Conservation (phyloP, 306 rosid genomes). For the Carpinus fangiana region DNA sequence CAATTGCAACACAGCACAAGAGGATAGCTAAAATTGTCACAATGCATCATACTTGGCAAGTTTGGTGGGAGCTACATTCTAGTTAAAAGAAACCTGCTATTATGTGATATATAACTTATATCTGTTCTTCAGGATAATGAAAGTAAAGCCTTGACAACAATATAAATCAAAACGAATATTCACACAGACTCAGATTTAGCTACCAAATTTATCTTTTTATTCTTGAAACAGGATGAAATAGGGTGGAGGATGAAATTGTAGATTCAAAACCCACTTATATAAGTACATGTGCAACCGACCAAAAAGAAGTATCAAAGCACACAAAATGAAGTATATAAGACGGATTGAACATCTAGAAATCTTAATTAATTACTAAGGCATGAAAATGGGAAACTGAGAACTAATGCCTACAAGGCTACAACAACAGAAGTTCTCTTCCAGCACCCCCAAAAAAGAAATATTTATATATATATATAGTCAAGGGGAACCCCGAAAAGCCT, state of each 20-base stretch:
- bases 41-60: neutral
- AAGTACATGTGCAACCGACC: neutral
- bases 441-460: too few species aligned
- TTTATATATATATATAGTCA: too few species aligned
- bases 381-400: neutral
- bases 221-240: neutral
- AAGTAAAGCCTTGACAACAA: neutral
- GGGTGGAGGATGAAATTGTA: neutral
- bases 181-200: neutral
- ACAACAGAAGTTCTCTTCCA: too few species aligned
- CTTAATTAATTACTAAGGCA: neutral
- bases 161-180: neutral
- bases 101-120: neutral
- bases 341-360: neutral
- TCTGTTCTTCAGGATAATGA: neutral
- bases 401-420: too few species aligned
- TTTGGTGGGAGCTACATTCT: neutral
- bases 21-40: neutral
- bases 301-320: neutral
- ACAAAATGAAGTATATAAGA: neutral
- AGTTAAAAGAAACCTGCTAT: neutral
- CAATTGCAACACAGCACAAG: neutral
- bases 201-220: neutral
- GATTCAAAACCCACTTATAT: neutral
- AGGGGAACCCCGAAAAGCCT: neutral